Conservation (phyloP, 495 filamentous ascomycete genomes). For the Viridothelium virens region DNA sequence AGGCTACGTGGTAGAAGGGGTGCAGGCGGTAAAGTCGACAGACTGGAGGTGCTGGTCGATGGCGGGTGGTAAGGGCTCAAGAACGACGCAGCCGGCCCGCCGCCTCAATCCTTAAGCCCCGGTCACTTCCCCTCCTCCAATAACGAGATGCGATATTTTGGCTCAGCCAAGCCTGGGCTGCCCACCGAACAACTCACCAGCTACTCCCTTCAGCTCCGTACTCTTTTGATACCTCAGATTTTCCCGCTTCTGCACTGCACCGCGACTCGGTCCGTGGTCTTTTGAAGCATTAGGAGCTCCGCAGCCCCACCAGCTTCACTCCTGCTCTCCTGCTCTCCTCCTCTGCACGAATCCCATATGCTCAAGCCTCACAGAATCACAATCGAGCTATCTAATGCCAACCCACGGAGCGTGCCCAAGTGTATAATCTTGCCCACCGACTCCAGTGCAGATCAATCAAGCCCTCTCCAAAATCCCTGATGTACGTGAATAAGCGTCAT, state of each 20-base stretch:
- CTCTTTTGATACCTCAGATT: not conserved
- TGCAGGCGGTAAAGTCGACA: not conserved
- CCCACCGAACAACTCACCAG: not conserved
- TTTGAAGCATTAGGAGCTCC: not conserved
- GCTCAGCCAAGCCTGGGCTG: not conserved
- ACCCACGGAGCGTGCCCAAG: not conserved
- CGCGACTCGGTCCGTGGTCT: not conserved
- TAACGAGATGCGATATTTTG: not conserved
- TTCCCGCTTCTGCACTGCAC: not conserved
- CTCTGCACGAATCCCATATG: not conserved
- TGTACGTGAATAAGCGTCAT: no score
- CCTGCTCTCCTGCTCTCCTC: no score
- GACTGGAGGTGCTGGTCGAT: not conserved
- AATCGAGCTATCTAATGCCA: constrained; percentile 2
- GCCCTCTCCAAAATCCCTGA: no score
- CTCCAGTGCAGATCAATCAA: no score
- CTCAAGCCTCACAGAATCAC: constrained; percentile 4
- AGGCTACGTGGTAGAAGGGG: not conserved
- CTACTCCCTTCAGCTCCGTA: not conserved
- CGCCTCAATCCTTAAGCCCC: not conserved
- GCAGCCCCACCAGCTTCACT: not conserved
- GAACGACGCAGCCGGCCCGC: not conserved
- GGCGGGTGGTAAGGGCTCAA: not conserved
- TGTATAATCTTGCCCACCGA: no score
- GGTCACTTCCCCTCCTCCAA: constrained; percentile 4